phyloP scores from a whole-genome alignment of 2,329 filamentous ascomycete genomes.

The Colletotrichum siamense region DNA sequence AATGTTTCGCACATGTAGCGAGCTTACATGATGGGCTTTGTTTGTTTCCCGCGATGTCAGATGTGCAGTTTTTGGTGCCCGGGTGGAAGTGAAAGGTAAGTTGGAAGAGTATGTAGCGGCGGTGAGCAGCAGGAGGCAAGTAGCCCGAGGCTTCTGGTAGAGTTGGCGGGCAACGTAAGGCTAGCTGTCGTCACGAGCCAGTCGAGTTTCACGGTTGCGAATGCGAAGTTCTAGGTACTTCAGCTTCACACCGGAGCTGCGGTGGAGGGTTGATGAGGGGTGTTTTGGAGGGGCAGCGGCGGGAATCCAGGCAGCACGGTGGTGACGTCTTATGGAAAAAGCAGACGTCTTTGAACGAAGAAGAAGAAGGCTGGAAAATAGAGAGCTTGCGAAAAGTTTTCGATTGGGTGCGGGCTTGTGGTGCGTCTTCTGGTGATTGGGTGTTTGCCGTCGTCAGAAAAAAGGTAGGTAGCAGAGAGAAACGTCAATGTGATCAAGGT shows the following conservation, averaged over 20 bases:
- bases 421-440: background rate
- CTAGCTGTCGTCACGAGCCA: background rate
- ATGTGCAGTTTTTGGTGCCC: background rate
- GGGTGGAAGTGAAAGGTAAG: background rate
- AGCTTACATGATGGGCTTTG: constrained; percentile 15
- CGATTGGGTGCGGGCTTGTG: background rate
- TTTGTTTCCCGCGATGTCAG: background rate
- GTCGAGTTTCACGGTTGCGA: constrained; percentile 14
- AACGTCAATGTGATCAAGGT: background rate
- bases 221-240: constrained; percentile 9
- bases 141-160: background rate
- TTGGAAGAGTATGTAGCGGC: background rate
- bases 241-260: constrained; percentile 1
- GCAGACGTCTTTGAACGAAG: background rate
- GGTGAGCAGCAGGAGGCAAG: background rate
- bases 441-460: background rate
- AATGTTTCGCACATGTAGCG: background rate
- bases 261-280: constrained; percentile 11
- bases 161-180: background rate
- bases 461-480: background rate
- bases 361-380: background rate
- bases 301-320: constrained; percentile 7
- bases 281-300: constrained; percentile 6
- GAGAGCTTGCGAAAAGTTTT: background rate
- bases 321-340: constrained; percentile 9